These are phyloP conservation scores for Cladosporium sp. DNA, from an alignment of 2,329 filamentous ascomycete species.

Conservation along the genomic window DNA sequence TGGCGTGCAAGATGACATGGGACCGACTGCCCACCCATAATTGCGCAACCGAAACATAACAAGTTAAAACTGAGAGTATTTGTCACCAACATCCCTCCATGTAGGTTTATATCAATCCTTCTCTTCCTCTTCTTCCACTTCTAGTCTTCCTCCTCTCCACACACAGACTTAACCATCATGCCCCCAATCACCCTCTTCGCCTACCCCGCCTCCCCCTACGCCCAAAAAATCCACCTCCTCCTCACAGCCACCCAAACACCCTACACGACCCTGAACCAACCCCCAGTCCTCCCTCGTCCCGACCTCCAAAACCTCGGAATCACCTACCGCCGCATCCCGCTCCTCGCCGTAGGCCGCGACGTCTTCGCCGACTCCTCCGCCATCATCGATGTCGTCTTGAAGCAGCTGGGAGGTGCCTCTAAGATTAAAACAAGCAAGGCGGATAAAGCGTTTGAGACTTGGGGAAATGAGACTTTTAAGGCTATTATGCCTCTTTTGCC, in stretches of 20 bases:
- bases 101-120: too few species aligned
- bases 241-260: constrained; percentile 60
- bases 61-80: too few species aligned
- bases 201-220: constrained; percentile 62
- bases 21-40: too few species aligned
- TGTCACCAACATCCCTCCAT: too few species aligned
- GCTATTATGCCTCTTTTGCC: constrained; percentile 23
- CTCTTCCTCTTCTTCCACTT: not conserved
- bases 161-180: not conserved
- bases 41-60: too few species aligned
- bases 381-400: constrained; percentile 23
- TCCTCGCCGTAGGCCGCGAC: constrained; percentile 29
- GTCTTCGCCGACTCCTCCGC: constrained; percentile 31
- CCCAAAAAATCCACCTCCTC: constrained; percentile 61
- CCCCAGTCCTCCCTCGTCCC: constrained; percentile 15
- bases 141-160: not conserved
- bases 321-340: constrained; percentile 24
- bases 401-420: constrained; percentile 14
- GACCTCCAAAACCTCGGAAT: constrained; percentile 14
- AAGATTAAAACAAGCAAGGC: constrained; percentile 19
- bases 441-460: constrained; percentile 27
- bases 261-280: constrained; percentile 34
- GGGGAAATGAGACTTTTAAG: constrained; percentile 23
- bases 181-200: constrained; percentile 53
- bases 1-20: too few species aligned